Conservation (phyloP, 2,329 filamentous ascomycete genomes). For the Microdochium trichocladiopsis region DNA sequence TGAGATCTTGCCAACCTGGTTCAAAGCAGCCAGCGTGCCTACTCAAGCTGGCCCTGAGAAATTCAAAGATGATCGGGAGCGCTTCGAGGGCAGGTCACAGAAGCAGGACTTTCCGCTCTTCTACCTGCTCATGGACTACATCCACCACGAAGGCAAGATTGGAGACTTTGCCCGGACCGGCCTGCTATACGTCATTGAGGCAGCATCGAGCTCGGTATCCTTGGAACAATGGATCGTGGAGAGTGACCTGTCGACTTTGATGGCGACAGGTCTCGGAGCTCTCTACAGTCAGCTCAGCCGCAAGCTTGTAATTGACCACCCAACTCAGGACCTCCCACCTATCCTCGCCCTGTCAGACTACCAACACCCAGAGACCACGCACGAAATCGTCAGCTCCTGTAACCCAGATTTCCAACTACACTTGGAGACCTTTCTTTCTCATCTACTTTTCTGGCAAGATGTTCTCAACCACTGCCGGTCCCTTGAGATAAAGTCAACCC, state of each 20-base stretch:
- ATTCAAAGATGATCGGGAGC: slow-evolving; percentile 45
- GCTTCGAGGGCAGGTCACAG: slow-evolving; percentile 78
- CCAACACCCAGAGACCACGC: slow-evolving; percentile 60
- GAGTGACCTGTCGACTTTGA: slow-evolving; percentile 90
- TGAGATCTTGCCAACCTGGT: slow-evolving; percentile 84
- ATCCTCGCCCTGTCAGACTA: slow-evolving; percentile 89
- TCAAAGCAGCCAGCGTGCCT: slow-evolving; percentile 51
- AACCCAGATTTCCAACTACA: slow-evolving; percentile 74
- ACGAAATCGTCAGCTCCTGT: slow-evolving; percentile 68
- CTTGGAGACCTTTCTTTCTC: slow-evolving; percentile 87
- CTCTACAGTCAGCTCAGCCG: slow-evolving; percentile 60
- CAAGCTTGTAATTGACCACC: slow-evolving; percentile 75
- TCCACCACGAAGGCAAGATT: slow-evolving; percentile 89
- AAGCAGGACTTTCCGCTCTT: slow-evolving; percentile 93
- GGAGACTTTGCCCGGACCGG: slow-evolving; percentile 96
- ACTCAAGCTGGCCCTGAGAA: slow-evolving; percentile 25
- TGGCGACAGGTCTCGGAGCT: slow-evolving; percentile 91
- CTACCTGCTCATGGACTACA: slow-evolving; percentile 92
- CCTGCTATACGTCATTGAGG: slow-evolving; percentile 90
- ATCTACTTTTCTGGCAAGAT: slow-evolving; percentile 96
- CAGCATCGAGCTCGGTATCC: slow-evolving; percentile 72
- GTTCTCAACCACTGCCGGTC: slow-evolving; percentile 94
- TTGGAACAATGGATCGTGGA: slow-evolving; percentile 96
- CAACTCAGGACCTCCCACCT: slow-evolving; percentile 68
- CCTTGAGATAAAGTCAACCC: slow-evolving; percentile 81